Evolutionary conservation across 306 rosid genomes (phyloP).

Genomic region (Vigna trinervia): DNA sequence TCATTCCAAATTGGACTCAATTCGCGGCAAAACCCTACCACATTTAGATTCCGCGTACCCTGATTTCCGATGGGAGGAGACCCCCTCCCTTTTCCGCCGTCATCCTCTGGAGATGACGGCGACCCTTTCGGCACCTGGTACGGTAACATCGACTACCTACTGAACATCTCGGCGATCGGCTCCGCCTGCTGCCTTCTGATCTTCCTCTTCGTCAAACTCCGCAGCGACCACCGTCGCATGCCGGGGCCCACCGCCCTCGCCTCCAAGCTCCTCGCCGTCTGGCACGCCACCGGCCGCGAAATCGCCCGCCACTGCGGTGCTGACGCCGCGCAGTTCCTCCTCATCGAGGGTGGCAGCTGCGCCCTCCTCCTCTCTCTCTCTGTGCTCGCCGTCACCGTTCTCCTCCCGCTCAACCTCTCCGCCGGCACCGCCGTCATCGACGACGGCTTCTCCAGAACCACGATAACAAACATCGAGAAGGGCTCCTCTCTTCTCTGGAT

Average conservation of each 20-base stretch:
- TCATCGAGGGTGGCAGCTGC: slow-evolving; percentile 94
- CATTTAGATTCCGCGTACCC: slow-evolving; percentile 44
- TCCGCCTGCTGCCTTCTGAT: slow-evolving; percentile 73
- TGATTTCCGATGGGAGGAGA: slow-evolving; percentile 50
- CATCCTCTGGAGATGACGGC: slow-evolving; percentile 53
- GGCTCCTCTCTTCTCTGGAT: slow-evolving; percentile 90
- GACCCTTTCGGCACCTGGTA: slow-evolving; percentile 61
- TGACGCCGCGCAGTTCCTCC: slow-evolving; percentile 92
- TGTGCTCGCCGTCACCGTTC: slow-evolving; percentile 52
- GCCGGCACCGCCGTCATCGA: slow-evolving; percentile 68
- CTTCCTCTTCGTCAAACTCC: slow-evolving; percentile 88
- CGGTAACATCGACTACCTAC: slow-evolving; percentile 89
- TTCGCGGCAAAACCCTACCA: slow-evolving; percentile 28
- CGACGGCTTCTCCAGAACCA: slow-evolving; percentile 86
- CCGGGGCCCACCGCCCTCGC: slow-evolving; percentile 83
- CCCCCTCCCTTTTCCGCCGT: slow-evolving; percentile 65
- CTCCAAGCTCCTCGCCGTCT: slow-evolving; percentile 87
- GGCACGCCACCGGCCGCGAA: slow-evolving; percentile 89
- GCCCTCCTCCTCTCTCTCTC: slow-evolving; percentile 66
- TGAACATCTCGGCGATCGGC: slow-evolving; percentile 91
- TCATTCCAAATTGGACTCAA: slow-evolving; percentile 28
- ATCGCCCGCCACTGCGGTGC: slow-evolving; percentile 94
- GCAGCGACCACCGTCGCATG: slow-evolving; percentile 93
- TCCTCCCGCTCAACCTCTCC: slow-evolving; percentile 81
- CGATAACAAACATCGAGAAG: slow-evolving; percentile 77